Evolutionary conservation across 139 green algal species (phyloP).

Genomic region (Picochlorum sp.): DNA sequence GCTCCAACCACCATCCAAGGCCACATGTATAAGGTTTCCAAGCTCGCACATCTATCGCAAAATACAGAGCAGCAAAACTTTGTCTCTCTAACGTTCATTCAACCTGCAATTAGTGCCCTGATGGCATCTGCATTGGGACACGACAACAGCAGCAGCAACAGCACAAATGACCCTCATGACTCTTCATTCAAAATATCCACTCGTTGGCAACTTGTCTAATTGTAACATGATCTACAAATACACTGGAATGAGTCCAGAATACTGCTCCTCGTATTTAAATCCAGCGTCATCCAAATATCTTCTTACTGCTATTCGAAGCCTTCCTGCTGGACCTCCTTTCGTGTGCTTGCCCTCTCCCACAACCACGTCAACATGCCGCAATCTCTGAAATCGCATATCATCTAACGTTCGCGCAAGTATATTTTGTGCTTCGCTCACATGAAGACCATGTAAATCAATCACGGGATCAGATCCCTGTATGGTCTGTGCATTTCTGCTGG

Average conservation of each 20-base stretch:
- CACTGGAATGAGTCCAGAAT: background rate
- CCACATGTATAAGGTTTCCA: no score
- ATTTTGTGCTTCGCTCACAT: conserved; percentile 51
- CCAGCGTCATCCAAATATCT: background rate
- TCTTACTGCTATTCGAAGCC: conserved; percentile 38
- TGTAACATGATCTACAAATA: no score
- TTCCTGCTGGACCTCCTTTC: conserved; percentile 24
- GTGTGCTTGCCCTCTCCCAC: conserved; percentile 62
- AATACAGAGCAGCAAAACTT: no score
- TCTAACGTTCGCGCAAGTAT: conserved; percentile 34
- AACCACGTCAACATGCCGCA: conserved; percentile 30
- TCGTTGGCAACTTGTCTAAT: no score
- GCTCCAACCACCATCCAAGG: no score
- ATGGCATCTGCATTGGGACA: no score
- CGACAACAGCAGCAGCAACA: no score
- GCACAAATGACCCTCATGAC: no score
- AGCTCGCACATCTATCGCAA: no score
- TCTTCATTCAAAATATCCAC: no score
- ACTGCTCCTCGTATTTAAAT: conserved; percentile 9
- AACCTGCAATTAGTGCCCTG: no score
- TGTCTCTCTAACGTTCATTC: no score
- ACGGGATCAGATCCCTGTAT: conserved; percentile 6
- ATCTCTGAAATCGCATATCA: background rate
- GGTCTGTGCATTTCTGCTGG: conserved; percentile 32
- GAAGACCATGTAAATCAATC: conserved; percentile 69